phyloP scores from a whole-genome alignment of 2,329 filamentous ascomycete species.

The Pyrenochaeta sp. region DNA sequence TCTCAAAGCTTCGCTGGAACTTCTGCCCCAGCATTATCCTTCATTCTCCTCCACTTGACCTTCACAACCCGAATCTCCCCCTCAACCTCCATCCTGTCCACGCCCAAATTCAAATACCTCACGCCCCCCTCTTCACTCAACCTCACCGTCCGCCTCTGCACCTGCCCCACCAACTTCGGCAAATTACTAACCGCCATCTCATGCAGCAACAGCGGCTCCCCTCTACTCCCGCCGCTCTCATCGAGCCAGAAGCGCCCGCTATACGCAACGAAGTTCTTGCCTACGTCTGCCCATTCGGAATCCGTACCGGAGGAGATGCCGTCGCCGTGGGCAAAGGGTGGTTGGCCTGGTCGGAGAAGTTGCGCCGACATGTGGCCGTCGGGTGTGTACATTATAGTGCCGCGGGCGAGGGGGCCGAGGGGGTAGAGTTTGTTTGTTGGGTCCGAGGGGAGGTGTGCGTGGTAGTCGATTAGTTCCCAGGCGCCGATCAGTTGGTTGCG shows the following conservation, averaged over 20 bases:
- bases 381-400: constrained; percentile 51
- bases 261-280: constrained; percentile 18
- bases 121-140: background rate
- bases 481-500: constrained; percentile 11
- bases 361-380: constrained; percentile 52
- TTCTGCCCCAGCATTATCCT: constrained; percentile 5
- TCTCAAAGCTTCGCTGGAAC: constrained; percentile 2
- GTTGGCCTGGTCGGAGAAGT: constrained; percentile 49
- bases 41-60: constrained; percentile 12
- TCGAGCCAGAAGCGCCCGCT: constrained; percentile 12
- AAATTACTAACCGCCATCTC: constrained; percentile 9
- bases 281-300: constrained; percentile 17
- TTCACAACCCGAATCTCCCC: constrained; percentile 7
- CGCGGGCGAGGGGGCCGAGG: constrained; percentile 48
- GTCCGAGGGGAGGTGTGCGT: constrained; percentile 4
- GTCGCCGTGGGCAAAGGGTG: constrained; percentile 8
- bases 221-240: constrained; percentile 3
- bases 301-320: constrained; percentile 12
- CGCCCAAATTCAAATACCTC: constrained; percentile 1
- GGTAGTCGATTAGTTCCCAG: constrained; percentile 18
- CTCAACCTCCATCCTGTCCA: constrained; percentile 1
- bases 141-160: constrained; percentile 5
- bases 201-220: constrained; percentile 5
- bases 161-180: constrained; percentile 1
- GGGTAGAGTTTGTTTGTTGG: constrained; percentile 32